Percentiles rank a stretch among this genome's conserved stretches.
These are phyloP conservation scores for Mimosa pudica DNA, from an alignment of 306 rosid genomes.

Conservation along the genomic window DNA sequence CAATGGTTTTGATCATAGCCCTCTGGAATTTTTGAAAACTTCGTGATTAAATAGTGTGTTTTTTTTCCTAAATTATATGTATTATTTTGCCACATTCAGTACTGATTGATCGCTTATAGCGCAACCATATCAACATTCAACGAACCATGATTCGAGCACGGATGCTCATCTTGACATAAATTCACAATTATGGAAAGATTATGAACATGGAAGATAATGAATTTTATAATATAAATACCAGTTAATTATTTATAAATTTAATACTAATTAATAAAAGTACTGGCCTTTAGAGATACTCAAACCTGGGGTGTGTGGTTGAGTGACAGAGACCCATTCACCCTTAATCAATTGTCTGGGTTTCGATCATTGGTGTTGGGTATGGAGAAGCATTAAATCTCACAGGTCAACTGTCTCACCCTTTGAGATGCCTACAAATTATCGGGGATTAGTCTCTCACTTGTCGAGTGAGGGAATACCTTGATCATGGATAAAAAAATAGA, in stretches of 20 bases:
- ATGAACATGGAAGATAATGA: slow-evolving; percentile 41
- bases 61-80: background rate
- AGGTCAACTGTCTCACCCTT: no score
- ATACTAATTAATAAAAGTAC: no score
- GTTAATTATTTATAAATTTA: background rate
- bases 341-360: no score
- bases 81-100: background rate
- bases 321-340: no score
- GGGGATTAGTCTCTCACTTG: no score
- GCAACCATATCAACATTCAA: background rate
- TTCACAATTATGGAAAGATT: slow-evolving; percentile 31
- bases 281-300: no score
- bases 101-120: background rate
- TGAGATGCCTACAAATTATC: no score
- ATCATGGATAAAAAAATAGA: no score
- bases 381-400: no score
- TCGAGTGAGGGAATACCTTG: no score
- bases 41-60: background rate
- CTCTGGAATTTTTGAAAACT: background rate
- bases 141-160: background rate
- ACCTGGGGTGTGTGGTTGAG: no score
- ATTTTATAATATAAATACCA: background rate
- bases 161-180: slow-evolving; percentile 3
- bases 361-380: no score
- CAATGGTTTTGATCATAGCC: slow-evolving; percentile 60